Percentiles rank a stretch among this genome's conserved stretches.
phyloP scores from a whole-genome alignment of 176 grass and related monocot genomes.

The Oryza australiensis region DNA sequence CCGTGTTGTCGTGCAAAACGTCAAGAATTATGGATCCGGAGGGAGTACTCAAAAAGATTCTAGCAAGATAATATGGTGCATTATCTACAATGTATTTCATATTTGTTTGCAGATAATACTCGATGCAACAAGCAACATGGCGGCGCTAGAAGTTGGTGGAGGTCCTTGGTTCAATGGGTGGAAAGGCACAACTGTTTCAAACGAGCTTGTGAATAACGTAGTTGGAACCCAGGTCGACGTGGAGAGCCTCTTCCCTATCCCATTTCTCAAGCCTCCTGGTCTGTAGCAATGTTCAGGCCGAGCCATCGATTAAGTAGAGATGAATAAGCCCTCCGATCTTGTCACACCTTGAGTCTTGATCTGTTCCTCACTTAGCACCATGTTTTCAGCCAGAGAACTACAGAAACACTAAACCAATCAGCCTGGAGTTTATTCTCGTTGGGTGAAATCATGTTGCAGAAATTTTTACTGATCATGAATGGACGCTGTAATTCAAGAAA shows the following conservation, averaged over 20 bases:
- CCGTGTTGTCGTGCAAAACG: too few relatives aligned
- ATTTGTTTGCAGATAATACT: conserved; percentile 65
- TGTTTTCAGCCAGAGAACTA: neutral
- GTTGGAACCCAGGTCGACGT: conserved; percentile 58
- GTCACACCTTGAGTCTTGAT: neutral
- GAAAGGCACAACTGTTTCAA: conserved; percentile 60
- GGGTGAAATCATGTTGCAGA: neutral
- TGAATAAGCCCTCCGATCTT: neutral
- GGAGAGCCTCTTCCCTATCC: conserved; percentile 63
- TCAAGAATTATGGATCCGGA: too few relatives aligned
- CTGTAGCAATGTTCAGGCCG: conserved; percentile 39
- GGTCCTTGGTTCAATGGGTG: conserved; percentile 89
- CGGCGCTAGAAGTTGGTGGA: conserved; percentile 79
- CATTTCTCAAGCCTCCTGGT: conserved; percentile 78
- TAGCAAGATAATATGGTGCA: neutral
- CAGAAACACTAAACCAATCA: neutral
- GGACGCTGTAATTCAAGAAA: neutral
- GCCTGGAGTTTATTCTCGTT: neutral
- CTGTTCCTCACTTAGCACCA: neutral
- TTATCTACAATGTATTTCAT: neutral
- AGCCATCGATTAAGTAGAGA: neutral
- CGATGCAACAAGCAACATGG: conserved; percentile 81
- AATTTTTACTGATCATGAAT: neutral
- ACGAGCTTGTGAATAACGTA: conserved; percentile 50
- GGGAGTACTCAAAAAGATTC: neutral